Percentiles rank a stretch among this genome's conserved stretches.
Evolutionary conservation across 2,329 filamentous ascomycete species (phyloP).

Genomic region (Pseudocercospora fuligena): DNA sequence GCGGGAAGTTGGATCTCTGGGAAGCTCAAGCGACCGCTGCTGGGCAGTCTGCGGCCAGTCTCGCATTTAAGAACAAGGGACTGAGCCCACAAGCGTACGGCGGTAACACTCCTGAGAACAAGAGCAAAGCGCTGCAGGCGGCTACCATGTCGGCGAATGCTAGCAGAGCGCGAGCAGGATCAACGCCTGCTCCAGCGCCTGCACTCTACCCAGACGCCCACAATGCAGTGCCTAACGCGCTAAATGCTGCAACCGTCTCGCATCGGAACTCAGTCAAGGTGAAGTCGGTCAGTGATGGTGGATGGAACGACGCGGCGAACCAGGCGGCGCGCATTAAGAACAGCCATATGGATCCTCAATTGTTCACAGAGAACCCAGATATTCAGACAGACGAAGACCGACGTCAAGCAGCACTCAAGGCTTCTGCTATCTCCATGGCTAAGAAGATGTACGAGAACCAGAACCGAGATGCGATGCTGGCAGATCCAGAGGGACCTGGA

Average conservation of each 20-base stretch:
- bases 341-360: conserved; percentile 70
- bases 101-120: conserved; percentile 56
- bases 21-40: conserved; percentile 54
- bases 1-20: conserved; percentile 58
- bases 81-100: conserved; percentile 53
- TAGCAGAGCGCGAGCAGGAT: conserved; percentile 67
- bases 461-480: conserved; percentile 38
- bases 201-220: conserved; percentile 60
- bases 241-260: conserved; percentile 74
- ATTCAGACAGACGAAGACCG: conserved; percentile 73
- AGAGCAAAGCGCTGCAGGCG: conserved; percentile 71
- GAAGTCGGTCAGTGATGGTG: conserved; percentile 32
- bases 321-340: conserved; percentile 69
- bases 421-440: conserved; percentile 87
- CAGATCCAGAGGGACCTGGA: conserved; percentile 26
- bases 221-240: conserved; percentile 68
- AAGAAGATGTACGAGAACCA: conserved; percentile 79
- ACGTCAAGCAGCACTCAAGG: conserved; percentile 72
- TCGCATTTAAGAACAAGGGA: conserved; percentile 64
- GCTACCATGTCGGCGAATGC: conserved; percentile 75
- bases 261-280: conserved; percentile 54
- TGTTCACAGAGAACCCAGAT: conserved; percentile 78
- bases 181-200: conserved; percentile 55
- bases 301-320: conserved; percentile 54
- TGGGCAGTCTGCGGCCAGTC: conserved; percentile 71